Evolutionary conservation across 2,329 filamentous ascomycete genomes (phyloP).

Genomic region (Aspergillus neoniger): DNA sequence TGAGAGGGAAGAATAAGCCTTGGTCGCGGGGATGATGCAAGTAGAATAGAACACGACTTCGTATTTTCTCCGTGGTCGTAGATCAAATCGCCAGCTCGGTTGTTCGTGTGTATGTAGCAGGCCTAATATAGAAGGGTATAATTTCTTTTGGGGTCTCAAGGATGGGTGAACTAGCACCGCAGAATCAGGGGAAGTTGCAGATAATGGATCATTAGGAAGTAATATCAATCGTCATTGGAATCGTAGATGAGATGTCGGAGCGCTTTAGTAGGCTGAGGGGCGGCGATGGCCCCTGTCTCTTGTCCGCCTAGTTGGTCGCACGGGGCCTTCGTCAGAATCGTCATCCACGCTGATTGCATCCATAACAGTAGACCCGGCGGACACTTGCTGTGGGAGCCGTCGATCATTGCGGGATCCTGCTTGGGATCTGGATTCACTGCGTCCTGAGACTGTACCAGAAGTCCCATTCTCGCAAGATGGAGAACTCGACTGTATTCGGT

Average conservation of each 20-base stretch:
- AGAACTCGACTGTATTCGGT: slow-evolving; percentile 14
- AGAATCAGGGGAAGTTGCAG: not conserved
- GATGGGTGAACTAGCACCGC: not conserved
- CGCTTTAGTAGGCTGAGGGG: not conserved
- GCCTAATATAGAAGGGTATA: not conserved
- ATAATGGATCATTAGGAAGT: slow-evolving; percentile 13
- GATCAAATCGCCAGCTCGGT: not conserved
- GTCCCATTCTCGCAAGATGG: slow-evolving; percentile 11
- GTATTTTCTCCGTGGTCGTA: not conserved
- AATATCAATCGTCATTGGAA: not conserved
- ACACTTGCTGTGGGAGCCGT: not conserved
- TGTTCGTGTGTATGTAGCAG: not conserved
- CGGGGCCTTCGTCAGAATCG: slow-evolving; percentile 34
- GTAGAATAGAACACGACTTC: not conserved
- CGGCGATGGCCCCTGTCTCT: slow-evolving; percentile 20
- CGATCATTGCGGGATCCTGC: not conserved
- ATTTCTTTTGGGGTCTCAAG: not conserved
- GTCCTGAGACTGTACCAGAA: not conserved
- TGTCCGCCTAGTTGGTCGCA: slow-evolving; percentile 25
- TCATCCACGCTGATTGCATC: slow-evolving; percentile 31
- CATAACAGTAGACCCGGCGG: slow-evolving; percentile 22
- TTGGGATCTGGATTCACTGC: not conserved
- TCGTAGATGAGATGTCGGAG: not conserved
- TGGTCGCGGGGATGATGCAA: not conserved
- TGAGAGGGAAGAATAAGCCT: not conserved